Conservation (phyloP, 2,329 filamentous ascomycete species). For the Penicillium paneum region DNA sequence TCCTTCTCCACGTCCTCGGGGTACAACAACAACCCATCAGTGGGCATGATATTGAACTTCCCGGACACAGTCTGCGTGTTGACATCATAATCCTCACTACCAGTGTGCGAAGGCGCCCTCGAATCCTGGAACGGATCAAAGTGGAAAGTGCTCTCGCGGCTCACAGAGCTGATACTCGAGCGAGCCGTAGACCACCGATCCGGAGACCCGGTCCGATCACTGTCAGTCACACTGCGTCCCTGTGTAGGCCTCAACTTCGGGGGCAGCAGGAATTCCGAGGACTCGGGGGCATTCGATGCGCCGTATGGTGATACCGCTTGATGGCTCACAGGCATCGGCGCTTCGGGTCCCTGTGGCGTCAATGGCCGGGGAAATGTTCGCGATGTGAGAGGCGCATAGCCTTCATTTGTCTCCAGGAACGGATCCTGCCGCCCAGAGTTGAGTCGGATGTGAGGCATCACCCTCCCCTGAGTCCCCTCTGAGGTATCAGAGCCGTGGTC, state of each 20-base stretch:
- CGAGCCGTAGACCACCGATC: constrained; percentile 57
- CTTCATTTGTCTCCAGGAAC: constrained; percentile 38
- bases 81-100: constrained; percentile 63
- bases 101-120: constrained; percentile 55
- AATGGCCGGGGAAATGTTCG: constrained; percentile 23
- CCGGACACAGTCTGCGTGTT: constrained; percentile 71
- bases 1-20: constrained; percentile 72
- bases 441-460: constrained; percentile 60
- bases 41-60: constrained; percentile 70
- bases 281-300: constrained; percentile 50
- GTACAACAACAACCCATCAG: constrained; percentile 63
- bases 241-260: constrained; percentile 47
- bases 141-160: constrained; percentile 39
- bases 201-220: constrained; percentile 48
- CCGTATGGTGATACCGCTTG: constrained; percentile 40
- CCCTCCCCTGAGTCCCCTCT: constrained; percentile 9
- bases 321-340: constrained; percentile 6
- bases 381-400: constrained; percentile 19
- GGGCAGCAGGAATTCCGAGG: constrained; percentile 37
- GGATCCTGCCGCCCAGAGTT: constrained; percentile 60
- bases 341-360: constrained; percentile 19
- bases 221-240: constrained; percentile 47
- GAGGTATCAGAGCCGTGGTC: constrained; percentile 14
- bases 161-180: constrained; percentile 61
- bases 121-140: constrained; percentile 61